A percentile compares a stretch with the other conserved stretches of the same genome.
Conservation (phyloP, 331 rosid genomes). For the Cucumis variabilis region DNA sequence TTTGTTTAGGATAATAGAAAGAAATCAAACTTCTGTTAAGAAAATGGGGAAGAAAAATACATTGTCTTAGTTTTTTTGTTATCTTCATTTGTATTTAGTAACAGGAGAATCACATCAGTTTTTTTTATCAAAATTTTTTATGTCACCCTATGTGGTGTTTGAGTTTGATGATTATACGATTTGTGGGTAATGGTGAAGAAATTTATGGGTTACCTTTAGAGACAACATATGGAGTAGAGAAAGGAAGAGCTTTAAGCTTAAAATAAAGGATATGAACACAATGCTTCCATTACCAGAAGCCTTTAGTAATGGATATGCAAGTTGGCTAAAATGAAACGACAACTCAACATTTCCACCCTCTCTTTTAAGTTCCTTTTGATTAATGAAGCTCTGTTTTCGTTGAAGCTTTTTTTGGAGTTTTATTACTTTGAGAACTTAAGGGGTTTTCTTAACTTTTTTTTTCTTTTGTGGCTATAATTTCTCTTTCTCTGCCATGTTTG, state of each 20-base stretch:
- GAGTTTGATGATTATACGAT: too few relatives aligned
- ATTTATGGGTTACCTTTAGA: slow-evolving; percentile 43
- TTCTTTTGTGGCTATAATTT: background rate
- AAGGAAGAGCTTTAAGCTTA: slow-evolving; percentile 50
- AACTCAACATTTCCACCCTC: slow-evolving; percentile 50
- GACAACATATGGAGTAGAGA: slow-evolving; percentile 42
- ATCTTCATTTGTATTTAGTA: too few relatives aligned
- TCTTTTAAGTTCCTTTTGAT: too few relatives aligned
- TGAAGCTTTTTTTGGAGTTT: too few relatives aligned
- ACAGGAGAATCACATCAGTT: too few relatives aligned
- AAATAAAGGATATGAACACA: slow-evolving; percentile 71
- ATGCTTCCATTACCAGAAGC: slow-evolving; percentile 72
- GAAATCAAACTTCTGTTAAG: too few relatives aligned
- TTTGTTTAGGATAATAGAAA: too few relatives aligned
- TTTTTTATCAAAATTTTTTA: too few relatives aligned
- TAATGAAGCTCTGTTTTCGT: too few relatives aligned
- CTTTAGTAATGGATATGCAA: slow-evolving; percentile 71
- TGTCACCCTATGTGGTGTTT: background rate
- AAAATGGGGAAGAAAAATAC: too few relatives aligned
- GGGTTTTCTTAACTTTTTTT: background rate
- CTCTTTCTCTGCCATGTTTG: slow-evolving; percentile 3
- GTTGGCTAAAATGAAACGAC: slow-evolving; percentile 57
- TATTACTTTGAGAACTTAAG: background rate
- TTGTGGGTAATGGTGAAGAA: background rate
- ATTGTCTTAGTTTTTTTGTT: too few relatives aligned